Evolutionary conservation across 2,329 filamentous ascomycete genomes (phyloP).

Genomic region (Fusarium zealandicum): DNA sequence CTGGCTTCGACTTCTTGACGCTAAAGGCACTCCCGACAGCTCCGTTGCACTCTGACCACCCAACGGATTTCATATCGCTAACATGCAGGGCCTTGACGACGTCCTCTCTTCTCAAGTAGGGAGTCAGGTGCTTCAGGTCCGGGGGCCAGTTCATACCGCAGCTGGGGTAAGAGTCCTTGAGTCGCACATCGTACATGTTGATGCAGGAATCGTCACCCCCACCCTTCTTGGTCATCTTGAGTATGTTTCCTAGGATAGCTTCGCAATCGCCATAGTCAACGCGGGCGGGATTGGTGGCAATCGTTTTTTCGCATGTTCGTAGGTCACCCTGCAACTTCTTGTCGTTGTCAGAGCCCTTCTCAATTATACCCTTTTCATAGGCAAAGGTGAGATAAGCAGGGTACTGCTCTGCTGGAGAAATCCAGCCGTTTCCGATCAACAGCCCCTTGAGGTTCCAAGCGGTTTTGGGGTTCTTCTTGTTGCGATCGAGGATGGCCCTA

Average conservation of each 20-base stretch:
- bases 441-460: constrained; percentile 83
- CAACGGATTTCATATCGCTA: constrained; percentile 79
- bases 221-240: constrained; percentile 67
- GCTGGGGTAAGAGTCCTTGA: constrained; percentile 78
- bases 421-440: constrained; percentile 97
- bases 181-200: constrained; percentile 97
- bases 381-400: constrained; percentile 83
- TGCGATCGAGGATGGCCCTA: constrained; percentile 87
- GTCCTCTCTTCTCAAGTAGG: constrained; percentile 84
- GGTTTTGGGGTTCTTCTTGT: constrained; percentile 63
- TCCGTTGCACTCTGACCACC: constrained; percentile 91
- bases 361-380: constrained; percentile 76
- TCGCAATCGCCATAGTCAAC: constrained; percentile 80
- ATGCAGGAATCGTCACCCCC: constrained; percentile 68
- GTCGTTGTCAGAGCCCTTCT: constrained; percentile 69
- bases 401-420: constrained; percentile 89
- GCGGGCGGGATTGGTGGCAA: constrained; percentile 54
- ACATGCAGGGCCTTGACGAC: constrained; percentile 84
- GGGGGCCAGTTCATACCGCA: constrained; percentile 99
- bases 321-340: constrained; percentile 73
- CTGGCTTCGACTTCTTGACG: constrained; percentile 73
- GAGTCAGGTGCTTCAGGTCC: constrained; percentile 77
- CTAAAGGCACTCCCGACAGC: constrained; percentile 77
- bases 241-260: constrained; percentile 73
- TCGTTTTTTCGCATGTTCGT: constrained; percentile 70